Percentiles rank a stretch among this genome's conserved stretches.
phyloP scores from a whole-genome alignment of 192 early-diverging fungal genomes.

The Backusella psychrophila region DNA sequence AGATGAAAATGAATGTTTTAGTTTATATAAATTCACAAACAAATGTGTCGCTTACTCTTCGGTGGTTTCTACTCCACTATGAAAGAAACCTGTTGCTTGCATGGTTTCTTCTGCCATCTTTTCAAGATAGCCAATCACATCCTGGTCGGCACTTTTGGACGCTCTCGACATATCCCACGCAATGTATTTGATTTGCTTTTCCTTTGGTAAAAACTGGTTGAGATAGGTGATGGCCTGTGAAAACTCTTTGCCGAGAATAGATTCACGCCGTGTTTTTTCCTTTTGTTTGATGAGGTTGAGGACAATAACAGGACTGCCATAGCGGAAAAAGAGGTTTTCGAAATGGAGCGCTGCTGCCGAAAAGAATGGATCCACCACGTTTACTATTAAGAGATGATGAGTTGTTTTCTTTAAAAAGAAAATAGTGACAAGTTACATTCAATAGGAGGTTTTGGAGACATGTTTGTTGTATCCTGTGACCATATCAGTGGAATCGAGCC shows the following conservation, averaged over 20 bases:
- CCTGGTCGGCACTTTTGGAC: slow-evolving; percentile 82
- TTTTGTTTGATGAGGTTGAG: slow-evolving; percentile 96
- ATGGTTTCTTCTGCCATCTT: slow-evolving; percentile 86
- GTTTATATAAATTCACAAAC: background rate
- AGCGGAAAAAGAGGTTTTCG: slow-evolving; percentile 88
- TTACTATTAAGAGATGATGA: slow-evolving; percentile 46
- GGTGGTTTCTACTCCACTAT: slow-evolving; percentile 75
- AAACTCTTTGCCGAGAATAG: slow-evolving; percentile 84
- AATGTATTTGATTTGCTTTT: slow-evolving; percentile 82
- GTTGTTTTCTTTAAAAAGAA: background rate
- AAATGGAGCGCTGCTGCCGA: slow-evolving; percentile 92
- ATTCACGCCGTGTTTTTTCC: slow-evolving; percentile 88
- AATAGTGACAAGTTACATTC: slow-evolving; percentile 12
- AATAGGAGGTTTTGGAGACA: slow-evolving; percentile 95
- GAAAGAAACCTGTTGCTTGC: slow-evolving; percentile 87
- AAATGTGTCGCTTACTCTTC: slow-evolving; percentile 14
- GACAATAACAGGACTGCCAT: slow-evolving; percentile 88
- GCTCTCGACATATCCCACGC: slow-evolving; percentile 99
- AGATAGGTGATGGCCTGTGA: slow-evolving; percentile 78
- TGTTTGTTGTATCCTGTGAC: slow-evolving; percentile 90
- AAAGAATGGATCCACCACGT: slow-evolving; percentile 90
- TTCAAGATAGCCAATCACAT: slow-evolving; percentile 88
- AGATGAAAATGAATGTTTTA: background rate
- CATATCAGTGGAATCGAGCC: slow-evolving; percentile 96
- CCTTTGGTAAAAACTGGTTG: slow-evolving; percentile 84